Base-by-base conservation (phyloP, 116 monocot species). In the Posidonia oceanica region DNA sequence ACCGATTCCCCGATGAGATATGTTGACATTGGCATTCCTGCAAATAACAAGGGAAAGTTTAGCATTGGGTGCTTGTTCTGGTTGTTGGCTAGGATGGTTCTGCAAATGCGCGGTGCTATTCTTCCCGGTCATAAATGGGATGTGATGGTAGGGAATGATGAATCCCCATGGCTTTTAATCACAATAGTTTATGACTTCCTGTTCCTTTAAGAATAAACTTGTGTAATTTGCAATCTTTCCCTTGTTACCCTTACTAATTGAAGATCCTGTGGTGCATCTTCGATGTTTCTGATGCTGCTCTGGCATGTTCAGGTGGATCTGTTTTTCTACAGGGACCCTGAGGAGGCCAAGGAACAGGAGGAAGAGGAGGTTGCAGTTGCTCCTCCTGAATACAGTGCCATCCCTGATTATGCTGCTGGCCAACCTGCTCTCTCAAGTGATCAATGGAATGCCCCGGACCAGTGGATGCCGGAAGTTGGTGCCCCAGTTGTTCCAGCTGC, bases 21-120 rank as follows among this genome's bases (percentile, higher is more conserved):
- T 75, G 78, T 82, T 52, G 82, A 82, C 39, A 74, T 82, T 61
- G 77, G 78, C 21, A 82, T 82, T 74, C 82, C 82, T 56, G 82
- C 82, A 2, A 82, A 82, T 41, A 82, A 82, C 75, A 82, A 82
- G 70, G 82, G 82, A 5, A 82, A 78, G 38, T 70, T 68, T 53
- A 74, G 73, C 54, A 78, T 82, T 64, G 82, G 82, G 5, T 82
- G 82, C 70, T 52, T 82, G 42, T 82, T 77, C 66, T 82, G 82
- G 82, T 55, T 82, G 29, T 69, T 78, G 61, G 82, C 82, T 4
- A 77, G 82, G 22, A 82, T 82, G 82, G 82, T 82, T 53, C 68
- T 82, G 16, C 82, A 82, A 57, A 82, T 82, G 82, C 69, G 82
- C 20, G 74, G 82, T 14, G 67, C 69, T 51, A 78, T 82, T 68